Evolutionary conservation across 495 filamentous ascomycete species (phyloP), one percentile per base, ranked within the genome.

Genomic region (Margaritispora aquatica): DNA sequence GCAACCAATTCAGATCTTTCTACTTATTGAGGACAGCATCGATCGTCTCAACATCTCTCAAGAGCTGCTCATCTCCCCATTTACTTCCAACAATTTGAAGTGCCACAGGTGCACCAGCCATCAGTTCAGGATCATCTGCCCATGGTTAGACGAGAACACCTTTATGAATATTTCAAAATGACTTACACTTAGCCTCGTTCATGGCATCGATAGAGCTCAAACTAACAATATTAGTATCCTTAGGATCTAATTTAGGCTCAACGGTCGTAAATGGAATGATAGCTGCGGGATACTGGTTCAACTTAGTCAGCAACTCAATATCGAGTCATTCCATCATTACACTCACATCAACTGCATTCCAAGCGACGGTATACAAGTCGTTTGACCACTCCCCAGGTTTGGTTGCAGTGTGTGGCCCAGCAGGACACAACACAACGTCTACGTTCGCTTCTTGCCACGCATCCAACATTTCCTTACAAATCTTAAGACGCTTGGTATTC

Each of bases 331-430:
- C 41, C 26, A 27, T 13, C 15, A 13, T 26, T 5, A 10, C 17
- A 66, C 57, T 27, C 34, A 70, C 69, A 62, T 72, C 69, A 10
- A 52, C 68, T 1, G 52, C 52, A 54, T 54, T 72, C 67, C 70
- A 72, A 13, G 56, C 67, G 26, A 72, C 70, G 0, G 70, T 72
- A 51, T 72, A 72, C 20, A 65, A 57, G 54, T 68, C 67, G 24
- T 60, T 68, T 9, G 65, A 66, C 69, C 69, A 71, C 11, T 69
- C 64, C 10, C 60, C 65, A 5, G 67, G 69, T 38, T 47, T 20
- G 9, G 68, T 60, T 11, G 70, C 70, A 5, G 65, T 67, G 49
- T 70, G 67, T n/a, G 70, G 69, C 24, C 65, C 70, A 2, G 61
- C 70, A 1, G 69, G 70, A 23, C 61, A 58, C 13, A 71, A 61